phyloP scores from a whole-genome alignment of 2,329 filamentous ascomycete species.

The Pyricularia pennisetigena region DNA sequence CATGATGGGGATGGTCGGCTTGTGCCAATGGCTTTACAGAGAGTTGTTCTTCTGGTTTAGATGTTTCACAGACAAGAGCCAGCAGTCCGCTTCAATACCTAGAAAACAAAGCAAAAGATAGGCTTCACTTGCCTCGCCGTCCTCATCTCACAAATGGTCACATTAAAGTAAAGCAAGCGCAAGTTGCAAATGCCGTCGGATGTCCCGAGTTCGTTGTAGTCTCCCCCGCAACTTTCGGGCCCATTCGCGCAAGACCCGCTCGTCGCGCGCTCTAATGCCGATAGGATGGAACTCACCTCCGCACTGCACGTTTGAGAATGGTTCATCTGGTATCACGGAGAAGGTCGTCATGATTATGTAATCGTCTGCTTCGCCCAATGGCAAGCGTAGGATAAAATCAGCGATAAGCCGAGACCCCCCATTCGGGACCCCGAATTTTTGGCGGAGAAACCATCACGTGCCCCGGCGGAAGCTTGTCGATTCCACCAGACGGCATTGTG shows the following conservation, averaged over 20 bases:
- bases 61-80: not conserved
- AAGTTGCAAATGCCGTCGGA: not conserved
- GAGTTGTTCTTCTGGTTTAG: not conserved
- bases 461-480: not conserved
- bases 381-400: not conserved
- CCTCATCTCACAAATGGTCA: not conserved
- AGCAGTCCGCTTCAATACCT: not conserved
- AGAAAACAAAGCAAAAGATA: not conserved
- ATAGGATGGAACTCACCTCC: not conserved
- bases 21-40: not conserved
- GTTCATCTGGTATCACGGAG: not conserved
- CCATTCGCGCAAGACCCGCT: not conserved
- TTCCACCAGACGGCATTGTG: not conserved
- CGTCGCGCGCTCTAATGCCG: not conserved
- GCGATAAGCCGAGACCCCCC: not conserved
- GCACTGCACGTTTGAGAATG: not conserved
- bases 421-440: not conserved
- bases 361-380: not conserved
- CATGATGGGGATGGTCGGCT: conserved; percentile 5
- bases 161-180: not conserved
- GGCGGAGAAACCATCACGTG: not conserved
- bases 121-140: not conserved
- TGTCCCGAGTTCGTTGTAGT: not conserved
- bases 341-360: not conserved
- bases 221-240: not conserved